Evolutionary conservation across 805 yeast genomes (phyloP), one percentile per base, ranked within the genome.

Genomic region (Clavispora carvajalis): DNA sequence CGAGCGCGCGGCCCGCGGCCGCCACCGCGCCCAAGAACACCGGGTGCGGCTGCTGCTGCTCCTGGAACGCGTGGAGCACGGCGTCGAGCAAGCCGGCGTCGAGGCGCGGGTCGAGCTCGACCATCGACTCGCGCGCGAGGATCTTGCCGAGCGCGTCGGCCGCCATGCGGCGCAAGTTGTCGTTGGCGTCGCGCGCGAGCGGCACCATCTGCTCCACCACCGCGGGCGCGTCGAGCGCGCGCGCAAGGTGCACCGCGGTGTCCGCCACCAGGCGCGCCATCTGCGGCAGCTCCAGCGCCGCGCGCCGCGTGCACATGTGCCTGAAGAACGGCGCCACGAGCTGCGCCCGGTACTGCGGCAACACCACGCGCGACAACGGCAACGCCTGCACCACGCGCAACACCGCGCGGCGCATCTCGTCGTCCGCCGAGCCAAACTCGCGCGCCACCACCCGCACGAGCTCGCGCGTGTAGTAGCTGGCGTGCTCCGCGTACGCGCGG

Each of bases 391-490:
- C 64, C 7, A 86, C 85, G 22, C 72, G 65, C 43, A 93, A 59
- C 3, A 90, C 83, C 0, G 89, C 75, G 44, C 75, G 75, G 52
- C 78, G 79, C 91, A 90, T 85, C 36, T 89, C 96, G 45, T 85
- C 95, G 54, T 88, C 96, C 0, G 93, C 89, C 0, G 95, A 77
- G 25, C 67, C 59, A 51, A 88, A 85, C 59, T 90, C 95, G 39
- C 93, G 67, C 3, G 77, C 53, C 5, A 89, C 65, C 21, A 88
- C 73, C 15, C 65, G 65, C 71, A 89, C 75, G 2, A 89, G 73
- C 55, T 87, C 95, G 36, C 73, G 73, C 0, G 96, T 78, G 50
- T 87, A 89, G 57, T 79, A 85, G 39, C 79, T 77, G 2, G 89
- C 81, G 56, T 85, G 82, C 46, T 88, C 96, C 13, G 80, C 79